Evolutionary conservation across 139 green algal species (phyloP).

Genomic region (Haematococcus sp.): DNA sequence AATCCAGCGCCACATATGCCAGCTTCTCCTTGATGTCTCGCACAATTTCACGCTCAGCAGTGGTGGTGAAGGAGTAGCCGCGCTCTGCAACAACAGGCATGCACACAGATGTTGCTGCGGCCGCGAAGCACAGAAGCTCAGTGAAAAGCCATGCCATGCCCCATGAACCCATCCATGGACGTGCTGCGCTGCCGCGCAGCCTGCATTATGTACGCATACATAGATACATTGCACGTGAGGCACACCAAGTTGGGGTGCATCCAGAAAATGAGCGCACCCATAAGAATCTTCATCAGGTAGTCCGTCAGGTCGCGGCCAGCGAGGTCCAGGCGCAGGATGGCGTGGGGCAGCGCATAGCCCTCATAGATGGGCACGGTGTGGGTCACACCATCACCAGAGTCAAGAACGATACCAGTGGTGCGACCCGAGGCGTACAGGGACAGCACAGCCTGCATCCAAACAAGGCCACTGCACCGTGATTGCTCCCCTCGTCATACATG

Average conservation of each 20-base stretch:
- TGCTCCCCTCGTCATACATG: too few relatives aligned
- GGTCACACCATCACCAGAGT: conserved; percentile 94
- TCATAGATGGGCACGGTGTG: conserved; percentile 99
- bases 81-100: conserved; percentile 68
- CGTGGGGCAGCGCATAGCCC: conserved; percentile 95
- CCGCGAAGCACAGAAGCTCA: background rate
- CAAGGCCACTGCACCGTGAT: too few relatives aligned
- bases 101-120: too few relatives aligned
- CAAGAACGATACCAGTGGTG: conserved; percentile 98
- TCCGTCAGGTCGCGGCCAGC: conserved; percentile 96
- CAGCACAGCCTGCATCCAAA: conserved; percentile 85
- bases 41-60: conserved; percentile 97
- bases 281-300: conserved; percentile 94
- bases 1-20: conserved; percentile 95
- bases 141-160: too few relatives aligned
- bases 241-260: too few relatives aligned
- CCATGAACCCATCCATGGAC: too few relatives aligned
- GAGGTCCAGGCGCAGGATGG: conserved; percentile 94
- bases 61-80: conserved; percentile 97
- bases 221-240: too few relatives aligned
- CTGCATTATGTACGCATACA: too few relatives aligned
- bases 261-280: conserved; percentile 50
- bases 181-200: too few relatives aligned
- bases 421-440: conserved; percentile 96
- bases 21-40: conserved; percentile 99